Evolutionary conservation across 1,139 yeast genomes (phyloP).

Genomic region (Sugiyamaella pinicola): DNA sequence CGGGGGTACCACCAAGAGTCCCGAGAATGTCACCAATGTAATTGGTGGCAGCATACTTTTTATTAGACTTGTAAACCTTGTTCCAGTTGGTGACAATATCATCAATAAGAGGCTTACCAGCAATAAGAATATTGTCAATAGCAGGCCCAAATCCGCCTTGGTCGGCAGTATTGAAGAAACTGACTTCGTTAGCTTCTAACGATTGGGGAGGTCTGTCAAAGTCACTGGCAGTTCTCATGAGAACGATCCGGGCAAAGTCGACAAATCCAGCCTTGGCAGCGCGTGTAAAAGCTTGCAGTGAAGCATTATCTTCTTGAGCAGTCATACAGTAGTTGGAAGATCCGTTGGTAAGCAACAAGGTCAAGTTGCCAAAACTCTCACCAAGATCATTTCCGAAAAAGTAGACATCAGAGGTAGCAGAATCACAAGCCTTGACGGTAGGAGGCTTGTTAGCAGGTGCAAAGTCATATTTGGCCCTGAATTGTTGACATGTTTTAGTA

Average conservation of each 20-base stretch:
- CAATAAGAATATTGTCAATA: slow-evolving; percentile 54
- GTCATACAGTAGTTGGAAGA: slow-evolving; percentile 63
- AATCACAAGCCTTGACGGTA: slow-evolving; percentile 57
- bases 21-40: slow-evolving; percentile 64
- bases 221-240: slow-evolving; percentile 66
- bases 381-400: slow-evolving; percentile 57
- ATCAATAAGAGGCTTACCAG: slow-evolving; percentile 57
- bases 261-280: slow-evolving; percentile 57
- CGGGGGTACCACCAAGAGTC: slow-evolving; percentile 48
- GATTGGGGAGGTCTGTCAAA: slow-evolving; percentile 60
- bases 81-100: slow-evolving; percentile 61
- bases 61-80: slow-evolving; percentile 46
- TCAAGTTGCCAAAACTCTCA: slow-evolving; percentile 53
- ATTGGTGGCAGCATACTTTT: slow-evolving; percentile 50
- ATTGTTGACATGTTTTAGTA: slow-evolving; percentile 46
- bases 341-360: slow-evolving; percentile 57
- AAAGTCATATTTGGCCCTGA: slow-evolving; percentile 52
- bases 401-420: slow-evolving; percentile 62
- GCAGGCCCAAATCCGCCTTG: slow-evolving; percentile 59
- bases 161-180: slow-evolving; percentile 53
- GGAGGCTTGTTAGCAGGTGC: slow-evolving; percentile 57
- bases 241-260: slow-evolving; percentile 58
- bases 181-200: slow-evolving; percentile 48
- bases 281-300: slow-evolving; percentile 61
- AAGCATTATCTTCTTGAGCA: slow-evolving; percentile 71